These are phyloP conservation scores for Serendipita sp. DNA, from an alignment of 768 basidiomycete species.

Conservation along the genomic window DNA sequence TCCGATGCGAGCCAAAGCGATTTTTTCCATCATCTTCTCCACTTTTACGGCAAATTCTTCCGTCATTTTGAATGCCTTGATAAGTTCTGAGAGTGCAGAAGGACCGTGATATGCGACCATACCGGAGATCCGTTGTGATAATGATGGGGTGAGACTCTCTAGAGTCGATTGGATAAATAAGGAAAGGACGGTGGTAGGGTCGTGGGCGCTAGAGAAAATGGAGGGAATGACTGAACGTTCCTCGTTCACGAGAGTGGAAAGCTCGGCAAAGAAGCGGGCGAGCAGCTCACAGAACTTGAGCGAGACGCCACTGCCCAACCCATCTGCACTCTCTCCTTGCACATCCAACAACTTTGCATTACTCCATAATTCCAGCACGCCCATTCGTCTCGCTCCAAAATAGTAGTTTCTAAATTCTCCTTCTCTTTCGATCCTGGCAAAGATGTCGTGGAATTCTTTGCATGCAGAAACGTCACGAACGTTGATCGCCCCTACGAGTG, in stretches of 20 bases:
- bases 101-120: constrained; percentile 52
- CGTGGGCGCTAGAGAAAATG: constrained; percentile 53
- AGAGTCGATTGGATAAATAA: constrained; percentile 70
- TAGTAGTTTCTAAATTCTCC: constrained; percentile 90
- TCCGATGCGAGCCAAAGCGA: constrained; percentile 22
- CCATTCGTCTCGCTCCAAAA: constrained; percentile 60
- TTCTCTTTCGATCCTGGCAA: constrained; percentile 80
- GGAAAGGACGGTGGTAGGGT: constrained; percentile 60
- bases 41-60: constrained; percentile 67
- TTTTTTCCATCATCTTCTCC: constrained; percentile 64
- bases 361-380: constrained; percentile 56
- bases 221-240: constrained; percentile 61
- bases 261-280: constrained; percentile 52
- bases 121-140: constrained; percentile 59
- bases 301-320: constrained; percentile 1
- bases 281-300: constrained; percentile 49
- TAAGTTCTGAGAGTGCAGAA: constrained; percentile 48
- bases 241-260: constrained; percentile 45
- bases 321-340: constrained; percentile 30
- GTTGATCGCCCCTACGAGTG: constrained; percentile 74
- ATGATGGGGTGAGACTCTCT: constrained; percentile 62
- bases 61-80: constrained; percentile 51
- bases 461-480: constrained; percentile 58
- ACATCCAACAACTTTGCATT: constrained; percentile 26
- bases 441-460: constrained; percentile 69